Percentiles rank a stretch among this genome's conserved stretches.
Evolutionary conservation across 2,329 filamentous ascomycete species (phyloP).

Genomic region (Pseudopithomyces maydicus): DNA sequence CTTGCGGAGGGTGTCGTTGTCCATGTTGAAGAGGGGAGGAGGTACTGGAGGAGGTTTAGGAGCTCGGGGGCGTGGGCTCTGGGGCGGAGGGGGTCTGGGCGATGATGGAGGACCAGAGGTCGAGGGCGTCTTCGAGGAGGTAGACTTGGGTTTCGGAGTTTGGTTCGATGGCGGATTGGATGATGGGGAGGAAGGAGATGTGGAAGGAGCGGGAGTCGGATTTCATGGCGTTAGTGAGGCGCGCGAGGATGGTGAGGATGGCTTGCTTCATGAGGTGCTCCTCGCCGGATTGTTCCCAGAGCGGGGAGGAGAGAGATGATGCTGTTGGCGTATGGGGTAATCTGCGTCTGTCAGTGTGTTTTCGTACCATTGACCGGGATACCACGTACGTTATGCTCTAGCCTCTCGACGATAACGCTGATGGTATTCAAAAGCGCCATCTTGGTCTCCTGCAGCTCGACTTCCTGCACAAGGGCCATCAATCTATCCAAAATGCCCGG

Average conservation of each 20-base stretch:
- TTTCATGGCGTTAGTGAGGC: slow-evolving; percentile 85
- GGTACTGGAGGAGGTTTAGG: slow-evolving; percentile 48
- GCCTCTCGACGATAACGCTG: slow-evolving; percentile 75
- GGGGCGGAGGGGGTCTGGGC: slow-evolving; percentile 59
- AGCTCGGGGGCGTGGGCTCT: slow-evolving; percentile 48
- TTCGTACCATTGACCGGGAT: too few species aligned
- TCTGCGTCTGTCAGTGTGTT: slow-evolving; percentile 43
- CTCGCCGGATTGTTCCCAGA: slow-evolving; percentile 86
- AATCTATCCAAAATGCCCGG: slow-evolving; percentile 73
- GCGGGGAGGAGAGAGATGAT: slow-evolving; percentile 80
- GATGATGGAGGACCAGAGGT: slow-evolving; percentile 83
- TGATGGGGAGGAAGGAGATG: slow-evolving; percentile 77
- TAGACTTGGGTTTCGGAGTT: slow-evolving; percentile 69
- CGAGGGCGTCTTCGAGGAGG: slow-evolving; percentile 87
- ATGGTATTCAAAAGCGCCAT: slow-evolving; percentile 88
- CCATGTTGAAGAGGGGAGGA: slow-evolving; percentile 55
- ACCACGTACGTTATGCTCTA: slow-evolving; percentile 70
- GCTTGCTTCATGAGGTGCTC: slow-evolving; percentile 94
- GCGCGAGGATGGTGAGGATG: slow-evolving; percentile 82
- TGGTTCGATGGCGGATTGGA: slow-evolving; percentile 78
- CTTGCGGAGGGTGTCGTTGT: slow-evolving; percentile 54
- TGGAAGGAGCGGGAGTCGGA: slow-evolving; percentile 79
- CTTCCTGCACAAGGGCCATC: slow-evolving; percentile 77
- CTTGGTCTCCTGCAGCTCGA: slow-evolving; percentile 85
- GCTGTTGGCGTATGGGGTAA: slow-evolving; percentile 72